phyloP scores from a whole-genome alignment of 2,329 filamentous ascomycete species.

The Lachnellula suecica region DNA sequence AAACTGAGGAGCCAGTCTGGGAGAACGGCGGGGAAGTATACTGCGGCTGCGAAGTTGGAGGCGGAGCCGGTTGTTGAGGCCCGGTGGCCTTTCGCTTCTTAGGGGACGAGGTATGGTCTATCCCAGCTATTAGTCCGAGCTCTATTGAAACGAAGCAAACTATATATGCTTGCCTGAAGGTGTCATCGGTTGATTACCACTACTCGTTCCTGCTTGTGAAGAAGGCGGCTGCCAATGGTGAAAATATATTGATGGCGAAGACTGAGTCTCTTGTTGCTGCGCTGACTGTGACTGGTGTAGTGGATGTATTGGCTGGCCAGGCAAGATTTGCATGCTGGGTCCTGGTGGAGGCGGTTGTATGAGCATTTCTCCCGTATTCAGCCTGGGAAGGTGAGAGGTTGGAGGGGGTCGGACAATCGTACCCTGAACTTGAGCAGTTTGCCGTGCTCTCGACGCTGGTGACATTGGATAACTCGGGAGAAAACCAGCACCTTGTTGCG shows the following conservation, averaged over 20 bases:
- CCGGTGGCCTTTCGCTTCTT: conserved; percentile 80
- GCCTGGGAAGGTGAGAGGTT: conserved; percentile 36
- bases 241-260: conserved; percentile 80
- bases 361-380: conserved; percentile 42
- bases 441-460: conserved; percentile 30
- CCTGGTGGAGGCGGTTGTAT: conserved; percentile 36
- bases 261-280: conserved; percentile 50
- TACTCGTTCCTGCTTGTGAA: conserved; percentile 54
- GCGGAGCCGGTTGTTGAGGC: conserved; percentile 46
- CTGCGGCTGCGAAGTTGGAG: conserved; percentile 45
- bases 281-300: conserved; percentile 51
- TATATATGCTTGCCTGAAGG: conserved; percentile 66
- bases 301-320: conserved; percentile 42
- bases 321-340: conserved; percentile 43
- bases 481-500: conserved; percentile 26
- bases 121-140: conserved; percentile 30
- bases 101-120: conserved; percentile 71
- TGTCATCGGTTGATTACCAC: conserved; percentile 66
- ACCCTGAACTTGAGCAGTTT: conserved; percentile 26
- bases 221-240: conserved; percentile 89
- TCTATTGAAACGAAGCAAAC: conserved; percentile 40
- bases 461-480: conserved; percentile 34
- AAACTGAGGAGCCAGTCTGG: conserved; percentile 49
- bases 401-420: conserved; percentile 28
- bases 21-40: conserved; percentile 56